Conservation (phyloP, 2,329 filamentous ascomycete genomes). For the Penicillium sp. region DNA sequence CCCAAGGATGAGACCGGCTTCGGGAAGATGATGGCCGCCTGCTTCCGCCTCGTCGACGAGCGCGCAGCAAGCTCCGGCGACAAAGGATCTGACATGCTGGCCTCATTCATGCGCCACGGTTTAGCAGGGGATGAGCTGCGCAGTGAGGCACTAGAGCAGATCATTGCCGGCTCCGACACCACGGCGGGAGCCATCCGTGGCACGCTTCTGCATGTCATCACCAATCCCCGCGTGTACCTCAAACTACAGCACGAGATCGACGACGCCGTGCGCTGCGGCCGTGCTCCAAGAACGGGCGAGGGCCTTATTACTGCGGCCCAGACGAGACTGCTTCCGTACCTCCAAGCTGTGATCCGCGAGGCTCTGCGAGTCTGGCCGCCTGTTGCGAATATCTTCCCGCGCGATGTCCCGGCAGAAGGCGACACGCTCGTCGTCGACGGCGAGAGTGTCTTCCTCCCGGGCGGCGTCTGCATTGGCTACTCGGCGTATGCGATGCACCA, state of each 20-base stretch:
- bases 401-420: slow-evolving; percentile 15
- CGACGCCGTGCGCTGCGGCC: slow-evolving; percentile 7
- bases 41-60: slow-evolving; percentile 19
- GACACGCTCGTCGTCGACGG: slow-evolving; percentile 16
- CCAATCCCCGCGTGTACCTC: slow-evolving; percentile 15
- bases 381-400: slow-evolving; percentile 17
- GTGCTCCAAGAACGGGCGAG: slow-evolving; percentile 8
- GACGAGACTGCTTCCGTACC: slow-evolving; percentile 29
- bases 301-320: slow-evolving; percentile 18
- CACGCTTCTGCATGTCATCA: slow-evolving; percentile 15
- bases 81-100: slow-evolving; percentile 28
- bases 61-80: slow-evolving; percentile 18
- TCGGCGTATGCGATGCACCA: slow-evolving; percentile 18
- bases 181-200: slow-evolving; percentile 18
- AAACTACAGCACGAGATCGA: slow-evolving; percentile 23
- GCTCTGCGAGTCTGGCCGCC: slow-evolving; percentile 23
- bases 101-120: slow-evolving; percentile 30
- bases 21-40: slow-evolving; percentile 23
- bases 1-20: slow-evolving; percentile 22
- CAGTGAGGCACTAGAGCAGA: slow-evolving; percentile 18
- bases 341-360: slow-evolving; percentile 31
- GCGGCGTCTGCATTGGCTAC: slow-evolving; percentile 14
- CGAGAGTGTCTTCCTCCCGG: slow-evolving; percentile 17
- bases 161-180: slow-evolving; percentile 23
- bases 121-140: slow-evolving; percentile 15